Base-by-base conservation (phyloP, 371 early-diverging fungal species). In the Rhizopus stolonifer region DNA sequence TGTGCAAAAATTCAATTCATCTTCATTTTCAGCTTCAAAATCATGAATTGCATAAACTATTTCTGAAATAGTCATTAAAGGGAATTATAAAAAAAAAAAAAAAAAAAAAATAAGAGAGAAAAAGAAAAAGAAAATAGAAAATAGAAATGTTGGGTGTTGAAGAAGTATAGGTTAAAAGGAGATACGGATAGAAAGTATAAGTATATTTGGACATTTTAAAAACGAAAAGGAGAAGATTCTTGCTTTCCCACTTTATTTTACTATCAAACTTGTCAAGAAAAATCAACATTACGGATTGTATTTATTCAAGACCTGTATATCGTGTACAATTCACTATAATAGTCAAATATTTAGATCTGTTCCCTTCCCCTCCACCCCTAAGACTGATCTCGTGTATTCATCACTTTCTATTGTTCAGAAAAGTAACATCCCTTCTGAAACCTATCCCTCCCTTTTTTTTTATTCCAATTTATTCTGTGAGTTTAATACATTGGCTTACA, bases 1-100 rank as follows among this genome's bases (percentile, higher is more conserved):
- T 14, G 74, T 70, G 29, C 72, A 56, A 61, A 93, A 90, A 13
- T 77, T 66, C 36, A 93, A 77, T 59, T 93, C 91, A 60, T 93
- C 93, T 25, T 80, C 81, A 43, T 87, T 86, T 60, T 88, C 89
- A 36, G 87, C 84, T 50, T 74, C 71, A 57, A 84, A 87, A 50
- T 80, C 70, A 57, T 86, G 84, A 60, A 84, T 72, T 54, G 83
- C 86, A 70, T 81, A 82, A 10, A 84, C 86, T 15, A 77, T 79
- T 55, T 84, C 83, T 31, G 67, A 55, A 46, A 57, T 56, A 38
- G 66, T 54, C 72, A 72, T 72, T 18, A 25, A 29, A 33, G 33
- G 47, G 44, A 17, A 19, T 24, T 42, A 51, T n/a, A 33, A 9
- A 14, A 9, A 19, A 15, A 45, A 7, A 18, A 25, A 15, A 25